Evolutionary conservation across 2,329 filamentous ascomycete genomes (phyloP).

Genomic region (Taxawa tesnikishii): DNA sequence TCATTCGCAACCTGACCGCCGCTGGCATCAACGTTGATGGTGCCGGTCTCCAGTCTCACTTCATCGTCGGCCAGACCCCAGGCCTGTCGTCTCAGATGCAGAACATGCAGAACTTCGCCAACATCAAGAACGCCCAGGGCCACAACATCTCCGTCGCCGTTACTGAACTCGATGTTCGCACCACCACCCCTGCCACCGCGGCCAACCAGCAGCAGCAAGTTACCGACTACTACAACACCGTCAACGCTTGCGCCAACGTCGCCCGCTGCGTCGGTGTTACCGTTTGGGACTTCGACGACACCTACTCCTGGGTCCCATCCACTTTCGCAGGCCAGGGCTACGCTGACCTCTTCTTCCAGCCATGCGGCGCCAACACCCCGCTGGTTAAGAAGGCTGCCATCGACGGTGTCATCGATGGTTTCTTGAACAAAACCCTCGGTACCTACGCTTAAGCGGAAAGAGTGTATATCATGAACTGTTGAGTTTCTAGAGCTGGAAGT

Average conservation of each 20-base stretch:
- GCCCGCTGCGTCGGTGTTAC: conserved; percentile 26
- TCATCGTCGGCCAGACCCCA: conserved; percentile 43
- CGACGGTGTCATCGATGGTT: conserved; percentile 4
- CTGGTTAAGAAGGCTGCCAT: conserved; percentile 9
- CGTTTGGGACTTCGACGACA: conserved; percentile 29
- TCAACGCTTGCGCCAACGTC: conserved; percentile 23
- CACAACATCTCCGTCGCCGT: conserved; percentile 46
- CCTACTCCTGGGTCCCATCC: conserved; percentile 26
- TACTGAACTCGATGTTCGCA: conserved; percentile 51
- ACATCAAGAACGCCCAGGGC: no score
- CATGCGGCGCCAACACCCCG: conserved; percentile 9
- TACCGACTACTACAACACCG: conserved; percentile 29
- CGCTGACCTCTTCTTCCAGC: conserved; percentile 17
- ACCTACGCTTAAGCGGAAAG: no score
- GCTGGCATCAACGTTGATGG: conserved; percentile 42
- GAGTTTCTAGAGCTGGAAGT: no score
- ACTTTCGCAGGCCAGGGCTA: conserved; percentile 25
- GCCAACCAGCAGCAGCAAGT: conserved; percentile 34
- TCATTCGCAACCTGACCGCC: conserved; percentile 23
- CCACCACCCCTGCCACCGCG: conserved; percentile 29
- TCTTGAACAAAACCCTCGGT: no score
- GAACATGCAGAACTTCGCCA: conserved; percentile 38
- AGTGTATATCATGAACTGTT: no score
- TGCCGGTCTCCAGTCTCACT: conserved; percentile 50
- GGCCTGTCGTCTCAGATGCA: conserved; percentile 30